Conservation (phyloP, 2,329 filamentous ascomycete genomes). For the Talaromyces albobiverticillius region DNA sequence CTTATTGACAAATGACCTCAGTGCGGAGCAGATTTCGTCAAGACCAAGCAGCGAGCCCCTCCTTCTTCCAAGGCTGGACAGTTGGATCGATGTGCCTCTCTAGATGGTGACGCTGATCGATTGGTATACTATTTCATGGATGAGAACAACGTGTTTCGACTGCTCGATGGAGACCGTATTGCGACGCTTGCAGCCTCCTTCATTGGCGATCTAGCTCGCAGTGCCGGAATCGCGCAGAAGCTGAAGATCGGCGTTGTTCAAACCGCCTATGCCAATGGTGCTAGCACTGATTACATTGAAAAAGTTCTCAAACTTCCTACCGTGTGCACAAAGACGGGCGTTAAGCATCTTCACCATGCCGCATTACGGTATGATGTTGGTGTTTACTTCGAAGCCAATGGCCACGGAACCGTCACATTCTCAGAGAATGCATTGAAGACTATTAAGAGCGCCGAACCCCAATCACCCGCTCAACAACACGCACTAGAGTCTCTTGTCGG, state of each 20-base stretch:
- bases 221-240: slow-evolving; percentile 73
- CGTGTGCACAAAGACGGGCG: slow-evolving; percentile 89
- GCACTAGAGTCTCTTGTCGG: slow-evolving; percentile 81
- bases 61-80: slow-evolving; percentile 73
- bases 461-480: slow-evolving; percentile 87
- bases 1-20: slow-evolving; percentile 36
- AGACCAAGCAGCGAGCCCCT: slow-evolving; percentile 91
- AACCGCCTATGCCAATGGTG: slow-evolving; percentile 96
- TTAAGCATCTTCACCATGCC: slow-evolving; percentile 97
- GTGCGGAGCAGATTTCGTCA: slow-evolving; percentile 96
- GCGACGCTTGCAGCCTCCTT: slow-evolving; percentile 91
- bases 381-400: slow-evolving; percentile 98
- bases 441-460: slow-evolving; percentile 76
- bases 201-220: slow-evolving; percentile 81
- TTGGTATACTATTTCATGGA: slow-evolving; percentile 94
- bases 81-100: slow-evolving; percentile 78
- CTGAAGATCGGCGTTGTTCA: slow-evolving; percentile 93
- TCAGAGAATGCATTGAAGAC: slow-evolving; percentile 75
- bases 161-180: slow-evolving; percentile 95
- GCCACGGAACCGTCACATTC: slow-evolving; percentile 95
- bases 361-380: slow-evolving; percentile 92
- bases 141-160: slow-evolving; percentile 76
- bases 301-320: slow-evolving; percentile 85
- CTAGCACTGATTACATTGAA: slow-evolving; percentile 87
- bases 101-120: slow-evolving; percentile 93